phyloP scores from a whole-genome alignment of 331 rosid genomes.

The Saraca asoca region DNA sequence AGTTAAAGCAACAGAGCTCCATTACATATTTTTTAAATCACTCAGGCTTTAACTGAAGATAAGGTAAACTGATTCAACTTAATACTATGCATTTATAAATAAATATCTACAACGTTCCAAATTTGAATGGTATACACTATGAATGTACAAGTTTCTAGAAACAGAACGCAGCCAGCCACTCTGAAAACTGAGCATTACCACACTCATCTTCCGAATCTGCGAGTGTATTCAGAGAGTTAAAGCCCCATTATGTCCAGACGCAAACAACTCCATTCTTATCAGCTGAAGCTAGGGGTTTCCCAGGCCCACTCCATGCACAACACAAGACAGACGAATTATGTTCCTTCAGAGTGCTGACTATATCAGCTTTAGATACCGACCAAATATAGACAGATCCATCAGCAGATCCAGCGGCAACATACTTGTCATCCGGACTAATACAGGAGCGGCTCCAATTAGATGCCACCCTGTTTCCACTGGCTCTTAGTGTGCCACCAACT shows the following conservation, averaged over 20 bases:
- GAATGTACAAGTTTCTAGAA: constrained; percentile 14
- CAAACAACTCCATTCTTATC: constrained; percentile 86
- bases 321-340: constrained; percentile 79
- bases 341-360: constrained; percentile 79
- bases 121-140: constrained; percentile 34
- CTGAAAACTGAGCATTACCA: constrained; percentile 25
- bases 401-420: constrained; percentile 92
- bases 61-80: too few species aligned
- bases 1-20: too few species aligned
- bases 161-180: constrained; percentile 26
- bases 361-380: constrained; percentile 77
- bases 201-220: background rate
- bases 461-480: constrained; percentile 75
- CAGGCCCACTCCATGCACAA: constrained; percentile 88
- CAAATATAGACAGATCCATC: constrained; percentile 88
- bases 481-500: constrained; percentile 81
- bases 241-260: constrained; percentile 67
- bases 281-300: constrained; percentile 87
- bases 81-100: background rate
- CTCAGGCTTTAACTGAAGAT: too few species aligned
- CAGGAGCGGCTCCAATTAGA: constrained; percentile 98
- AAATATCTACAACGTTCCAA: constrained; percentile 38
- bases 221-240: constrained; percentile 24
- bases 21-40: too few species aligned
- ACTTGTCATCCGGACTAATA: constrained; percentile 86